Conservation (phyloP, 495 filamentous ascomycete genomes). For the Penicillium paxilli region DNA sequence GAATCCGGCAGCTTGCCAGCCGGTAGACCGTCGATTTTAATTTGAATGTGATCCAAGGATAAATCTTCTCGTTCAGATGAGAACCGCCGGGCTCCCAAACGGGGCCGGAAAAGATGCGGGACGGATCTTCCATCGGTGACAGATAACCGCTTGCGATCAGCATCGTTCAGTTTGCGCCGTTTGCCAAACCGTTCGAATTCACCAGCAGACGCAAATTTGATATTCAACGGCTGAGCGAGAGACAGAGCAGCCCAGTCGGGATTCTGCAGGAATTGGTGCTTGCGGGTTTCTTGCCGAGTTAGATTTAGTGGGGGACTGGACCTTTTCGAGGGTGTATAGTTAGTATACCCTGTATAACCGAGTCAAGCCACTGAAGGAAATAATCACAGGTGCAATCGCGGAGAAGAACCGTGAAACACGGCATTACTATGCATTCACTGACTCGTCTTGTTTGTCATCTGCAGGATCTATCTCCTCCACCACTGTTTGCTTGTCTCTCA, state of each 20-base stretch:
- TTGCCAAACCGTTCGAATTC: conserved; percentile 38
- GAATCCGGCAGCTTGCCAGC: not conserved
- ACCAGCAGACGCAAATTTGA: conserved; percentile 30
- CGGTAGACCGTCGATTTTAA: conserved; percentile 28
- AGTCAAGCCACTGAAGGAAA: too few species aligned
- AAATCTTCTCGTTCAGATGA: conserved; percentile 6
- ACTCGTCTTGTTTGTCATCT: conserved; percentile 10
- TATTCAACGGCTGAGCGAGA: conserved; percentile 31
- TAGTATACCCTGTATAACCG: not conserved
- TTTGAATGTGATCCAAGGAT: conserved; percentile 18
- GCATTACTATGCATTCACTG: conserved; percentile 15
- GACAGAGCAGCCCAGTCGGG: conserved; percentile 39
- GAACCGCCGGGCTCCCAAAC: not conserved
- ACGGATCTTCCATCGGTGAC: not conserved
- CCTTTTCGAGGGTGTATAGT: not conserved
- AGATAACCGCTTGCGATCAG: conserved; percentile 29
- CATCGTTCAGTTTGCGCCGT: conserved; percentile 36
- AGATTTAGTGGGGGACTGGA: not conserved
- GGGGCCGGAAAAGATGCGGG: not conserved
- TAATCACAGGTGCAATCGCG: too few species aligned
- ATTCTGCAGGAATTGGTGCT: conserved; percentile 33
- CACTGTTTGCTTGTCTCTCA: not conserved
- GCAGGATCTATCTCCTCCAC: not conserved
- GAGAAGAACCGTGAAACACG: too few species aligned
- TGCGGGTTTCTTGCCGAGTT: conserved; percentile 22